phyloP scores from a whole-genome alignment of 768 basidiomycete species.

The Wakefieldia striispora region DNA sequence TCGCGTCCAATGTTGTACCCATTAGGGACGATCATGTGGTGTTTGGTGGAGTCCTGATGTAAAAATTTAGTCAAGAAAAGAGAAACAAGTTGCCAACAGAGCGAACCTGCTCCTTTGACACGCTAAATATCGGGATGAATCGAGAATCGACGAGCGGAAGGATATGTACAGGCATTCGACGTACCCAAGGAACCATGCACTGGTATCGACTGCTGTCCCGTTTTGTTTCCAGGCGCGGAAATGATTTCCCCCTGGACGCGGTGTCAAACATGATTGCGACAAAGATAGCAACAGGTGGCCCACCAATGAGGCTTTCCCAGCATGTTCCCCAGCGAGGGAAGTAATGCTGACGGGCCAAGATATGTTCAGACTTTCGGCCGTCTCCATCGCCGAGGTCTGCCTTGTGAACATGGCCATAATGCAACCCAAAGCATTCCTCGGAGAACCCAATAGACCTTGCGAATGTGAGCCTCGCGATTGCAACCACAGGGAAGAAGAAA shows the following conservation, averaged over 20 bases:
- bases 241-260: slow-evolving; percentile 70
- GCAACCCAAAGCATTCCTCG: slow-evolving; percentile 77
- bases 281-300: slow-evolving; percentile 1
- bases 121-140: slow-evolving; percentile 39
- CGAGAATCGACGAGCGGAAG: neutral
- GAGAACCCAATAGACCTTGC: slow-evolving; percentile 77
- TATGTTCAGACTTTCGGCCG: slow-evolving; percentile 62
- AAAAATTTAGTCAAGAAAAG: slow-evolving; percentile 1
- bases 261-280: neutral
- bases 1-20: slow-evolving; percentile 86
- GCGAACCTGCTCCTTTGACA: slow-evolving; percentile 66
- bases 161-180: slow-evolving; percentile 20
- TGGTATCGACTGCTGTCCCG: slow-evolving; percentile 64
- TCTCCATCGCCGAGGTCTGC: slow-evolving; percentile 86
- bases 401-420: slow-evolving; percentile 70
- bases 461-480: neutral
- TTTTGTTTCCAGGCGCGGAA: slow-evolving; percentile 91
- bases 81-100: neutral
- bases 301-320: slow-evolving; percentile 79
- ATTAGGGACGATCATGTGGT: slow-evolving; percentile 72
- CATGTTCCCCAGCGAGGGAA: slow-evolving; percentile 80
- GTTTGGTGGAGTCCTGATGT: slow-evolving; percentile 49
- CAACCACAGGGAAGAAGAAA: neutral
- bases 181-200: slow-evolving; percentile 85
- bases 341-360: slow-evolving; percentile 77